phyloP scores from a whole-genome alignment of 1,139 yeast genomes.

The Cylindricascospora bacillispora region DNA sequence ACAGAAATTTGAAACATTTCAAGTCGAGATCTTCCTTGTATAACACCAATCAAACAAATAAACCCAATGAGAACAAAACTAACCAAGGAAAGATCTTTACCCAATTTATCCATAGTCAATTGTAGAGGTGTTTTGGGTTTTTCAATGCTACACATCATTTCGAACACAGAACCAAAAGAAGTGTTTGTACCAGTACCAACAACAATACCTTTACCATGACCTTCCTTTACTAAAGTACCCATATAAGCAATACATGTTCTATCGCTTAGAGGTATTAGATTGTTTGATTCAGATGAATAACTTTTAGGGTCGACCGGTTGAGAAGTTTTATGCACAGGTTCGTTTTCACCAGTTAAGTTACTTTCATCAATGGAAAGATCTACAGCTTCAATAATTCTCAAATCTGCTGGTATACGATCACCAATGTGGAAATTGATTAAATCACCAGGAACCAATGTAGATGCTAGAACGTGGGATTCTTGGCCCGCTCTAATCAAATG shows the following conservation, averaged over 20 bases:
- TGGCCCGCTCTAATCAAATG: conserved; percentile 73
- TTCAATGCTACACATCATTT: conserved; percentile 87
- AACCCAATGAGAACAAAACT: conserved; percentile 78
- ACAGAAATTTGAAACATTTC: conserved; percentile 97
- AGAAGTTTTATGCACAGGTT: conserved; percentile 57
- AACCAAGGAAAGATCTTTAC: conserved; percentile 72
- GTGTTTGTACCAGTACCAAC: conserved; percentile 79
- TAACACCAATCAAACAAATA: conserved; percentile 72
- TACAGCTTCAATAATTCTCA: conserved; percentile 63
- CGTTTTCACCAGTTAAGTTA: conserved; percentile 86
- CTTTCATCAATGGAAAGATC: conserved; percentile 82
- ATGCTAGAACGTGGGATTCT: conserved; percentile 68
- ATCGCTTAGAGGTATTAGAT: conserved; percentile 43
- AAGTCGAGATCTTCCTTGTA: conserved; percentile 87
- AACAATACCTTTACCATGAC: conserved; percentile 88
- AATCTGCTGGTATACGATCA: conserved; percentile 90
- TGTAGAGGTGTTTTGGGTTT: conserved; percentile 95
- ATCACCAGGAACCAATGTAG: conserved; percentile 87
- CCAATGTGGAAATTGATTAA: conserved; percentile 80
- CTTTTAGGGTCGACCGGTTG: conserved; percentile 28
- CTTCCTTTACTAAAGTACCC: conserved; percentile 95
- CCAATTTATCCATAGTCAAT: conserved; percentile 85
- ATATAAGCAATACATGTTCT: conserved; percentile 73
- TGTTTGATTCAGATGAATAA: conserved; percentile 20
- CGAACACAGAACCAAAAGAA: conserved; percentile 81